Evolutionary conservation across 1,284 basidiomycete genomes (phyloP).

Genomic region (Golubevia pallescens): DNA sequence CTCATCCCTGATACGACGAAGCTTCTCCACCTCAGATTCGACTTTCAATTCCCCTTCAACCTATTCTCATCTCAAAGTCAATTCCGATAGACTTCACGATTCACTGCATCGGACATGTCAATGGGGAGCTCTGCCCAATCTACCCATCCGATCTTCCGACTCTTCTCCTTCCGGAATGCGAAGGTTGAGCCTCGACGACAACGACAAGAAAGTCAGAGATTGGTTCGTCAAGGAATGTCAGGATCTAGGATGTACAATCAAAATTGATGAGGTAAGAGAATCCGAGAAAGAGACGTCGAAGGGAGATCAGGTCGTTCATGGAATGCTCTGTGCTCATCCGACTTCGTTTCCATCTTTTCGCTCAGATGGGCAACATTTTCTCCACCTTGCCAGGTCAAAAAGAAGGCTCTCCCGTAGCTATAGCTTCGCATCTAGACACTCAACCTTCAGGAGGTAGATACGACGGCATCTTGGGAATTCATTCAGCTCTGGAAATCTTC

Average conservation of each 20-base stretch:
- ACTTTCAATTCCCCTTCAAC: too few relatives aligned
- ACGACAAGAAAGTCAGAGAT: constrained; percentile 49
- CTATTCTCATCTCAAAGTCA: too few relatives aligned
- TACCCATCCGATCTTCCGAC: too few relatives aligned
- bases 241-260: constrained; percentile 49
- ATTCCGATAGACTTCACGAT: constrained; percentile 41
- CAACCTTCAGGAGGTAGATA: constrained; percentile 52
- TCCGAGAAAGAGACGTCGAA: constrained; percentile 24
- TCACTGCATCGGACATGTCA: constrained; percentile 56
- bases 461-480: constrained; percentile 53
- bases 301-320: too few relatives aligned
- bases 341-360: too few relatives aligned
- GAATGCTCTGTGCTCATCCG: too few relatives aligned
- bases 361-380: constrained; percentile 63
- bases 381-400: constrained; percentile 33
- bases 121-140: constrained; percentile 36
- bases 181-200: constrained; percentile 46
- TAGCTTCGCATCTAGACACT: constrained; percentile 55
- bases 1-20: too few relatives aligned
- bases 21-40: too few relatives aligned
- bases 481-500: constrained; percentile 30
- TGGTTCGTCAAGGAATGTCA: constrained; percentile 52
- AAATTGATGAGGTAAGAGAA: too few relatives aligned
- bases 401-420: constrained; percentile 31
- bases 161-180: constrained; percentile 15